These are phyloP conservation scores for Phyllachora maydis DNA, from an alignment of 2,329 filamentous ascomycete genomes.

Conservation along the genomic window DNA sequence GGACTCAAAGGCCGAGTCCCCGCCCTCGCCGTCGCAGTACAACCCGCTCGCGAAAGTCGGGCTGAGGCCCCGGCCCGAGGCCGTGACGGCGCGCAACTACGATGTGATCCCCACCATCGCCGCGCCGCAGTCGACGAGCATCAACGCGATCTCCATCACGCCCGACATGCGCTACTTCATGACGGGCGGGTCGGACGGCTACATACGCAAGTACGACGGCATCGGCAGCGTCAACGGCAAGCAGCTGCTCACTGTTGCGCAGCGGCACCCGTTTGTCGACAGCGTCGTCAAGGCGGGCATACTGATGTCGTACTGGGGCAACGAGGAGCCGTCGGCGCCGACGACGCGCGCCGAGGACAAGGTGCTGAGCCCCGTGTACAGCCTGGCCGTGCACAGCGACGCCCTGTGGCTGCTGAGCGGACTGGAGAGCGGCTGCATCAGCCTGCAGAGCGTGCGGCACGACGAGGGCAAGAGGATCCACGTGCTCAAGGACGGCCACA, in stretches of 20 bases:
- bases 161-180: constrained; percentile 92
- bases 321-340: constrained; percentile 49
- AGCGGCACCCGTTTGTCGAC: constrained; percentile 91
- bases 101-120: constrained; percentile 96
- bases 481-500: constrained; percentile 49
- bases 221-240: constrained; percentile 90
- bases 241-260: constrained; percentile 79
- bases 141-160: constrained; percentile 82
- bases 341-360: constrained; percentile 29
- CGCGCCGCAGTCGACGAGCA: constrained; percentile 83
- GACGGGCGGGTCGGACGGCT: constrained; percentile 83
- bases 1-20: no score
- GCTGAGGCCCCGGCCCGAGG: constrained; percentile 53
- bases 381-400: constrained; percentile 73
- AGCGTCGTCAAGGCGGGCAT: constrained; percentile 91
- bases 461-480: constrained; percentile 84
- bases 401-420: constrained; percentile 85
- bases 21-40: no score
- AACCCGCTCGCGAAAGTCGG: constrained; percentile 25
- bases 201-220: constrained; percentile 93
- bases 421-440: constrained; percentile 77
- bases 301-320: constrained; percentile 95
- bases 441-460: constrained; percentile 80
- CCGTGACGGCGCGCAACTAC: constrained; percentile 61
- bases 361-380: constrained; percentile 77